Conservation (phyloP, 371 early-diverging fungal species). For the Phascolomyces articulosus region DNA sequence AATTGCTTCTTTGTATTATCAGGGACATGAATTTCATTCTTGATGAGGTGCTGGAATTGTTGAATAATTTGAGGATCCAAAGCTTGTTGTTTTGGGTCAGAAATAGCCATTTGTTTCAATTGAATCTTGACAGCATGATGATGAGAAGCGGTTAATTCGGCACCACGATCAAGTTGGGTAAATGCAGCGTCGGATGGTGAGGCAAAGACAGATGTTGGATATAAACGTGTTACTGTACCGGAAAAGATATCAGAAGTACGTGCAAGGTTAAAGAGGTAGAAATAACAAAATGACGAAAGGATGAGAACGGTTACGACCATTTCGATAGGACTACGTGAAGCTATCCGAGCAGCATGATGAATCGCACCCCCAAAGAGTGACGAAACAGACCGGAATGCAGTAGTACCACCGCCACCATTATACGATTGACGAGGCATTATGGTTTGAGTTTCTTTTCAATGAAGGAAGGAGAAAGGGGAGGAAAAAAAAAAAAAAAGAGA, state of each 20-base stretch:
- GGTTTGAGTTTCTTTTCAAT: neutral
- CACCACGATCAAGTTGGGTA: conserved; percentile 34
- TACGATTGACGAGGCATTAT: neutral
- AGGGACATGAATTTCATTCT: conserved; percentile 52
- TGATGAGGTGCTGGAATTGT: conserved; percentile 55
- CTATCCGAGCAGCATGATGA: conserved; percentile 24
- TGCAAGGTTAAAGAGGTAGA: conserved; percentile 77
- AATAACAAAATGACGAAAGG: conserved; percentile 75
- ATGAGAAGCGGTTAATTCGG: neutral
- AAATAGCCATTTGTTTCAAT: conserved; percentile 56
- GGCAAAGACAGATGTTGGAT: conserved; percentile 58
- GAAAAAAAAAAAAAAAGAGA: neutral
- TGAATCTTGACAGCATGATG: conserved; percentile 51
- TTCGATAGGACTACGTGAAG: conserved; percentile 77
- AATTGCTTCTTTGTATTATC: conserved; percentile 22
- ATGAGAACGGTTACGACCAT: conserved; percentile 77
- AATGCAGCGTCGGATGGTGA: conserved; percentile 35
- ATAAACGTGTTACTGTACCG: conserved; percentile 53
- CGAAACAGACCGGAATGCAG: conserved; percentile 26
- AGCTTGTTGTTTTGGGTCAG: conserved; percentile 34
- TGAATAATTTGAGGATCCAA: conserved; percentile 35
- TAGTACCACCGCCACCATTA: conserved; percentile 9
- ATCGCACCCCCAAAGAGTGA: conserved; percentile 24
- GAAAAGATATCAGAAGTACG: conserved; percentile 71
- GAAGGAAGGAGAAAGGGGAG: neutral